Conservation (phyloP, 208 protist genomes). For the Trichomonas gallinae region DNA sequence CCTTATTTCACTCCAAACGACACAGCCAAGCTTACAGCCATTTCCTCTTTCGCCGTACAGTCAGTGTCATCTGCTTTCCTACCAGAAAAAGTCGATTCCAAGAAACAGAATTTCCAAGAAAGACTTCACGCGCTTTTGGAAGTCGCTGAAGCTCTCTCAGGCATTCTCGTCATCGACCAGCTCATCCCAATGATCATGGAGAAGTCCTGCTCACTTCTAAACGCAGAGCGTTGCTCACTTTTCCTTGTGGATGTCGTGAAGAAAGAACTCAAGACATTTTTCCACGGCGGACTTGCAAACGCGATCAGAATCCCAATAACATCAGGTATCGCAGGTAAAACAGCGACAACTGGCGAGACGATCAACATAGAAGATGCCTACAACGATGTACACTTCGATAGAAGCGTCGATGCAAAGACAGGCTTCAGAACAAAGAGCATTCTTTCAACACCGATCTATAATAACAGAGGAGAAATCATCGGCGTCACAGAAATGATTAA, state of each 20-base stretch:
- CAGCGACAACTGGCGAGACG: conserved; percentile 34
- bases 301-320: conserved; percentile 27
- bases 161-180: background rate
- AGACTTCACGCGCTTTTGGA: conserved; percentile 6
- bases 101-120: background rate
- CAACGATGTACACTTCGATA: conserved; percentile 45
- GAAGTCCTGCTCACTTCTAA: background rate
- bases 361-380: conserved; percentile 45
- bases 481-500: conserved; percentile 43
- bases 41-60: background rate
- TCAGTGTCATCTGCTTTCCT: background rate
- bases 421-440: conserved; percentile 43
- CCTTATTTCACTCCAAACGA: background rate
- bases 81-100: background rate
- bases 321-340: conserved; percentile 32
- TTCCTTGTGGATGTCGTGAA: conserved; percentile 26
- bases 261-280: conserved; percentile 10
- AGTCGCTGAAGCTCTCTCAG: conserved; percentile 24
- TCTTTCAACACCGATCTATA: conserved; percentile 43
- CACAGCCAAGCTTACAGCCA: background rate
- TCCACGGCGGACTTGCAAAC: background rate
- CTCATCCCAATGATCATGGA: conserved; percentile 27
- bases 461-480: conserved; percentile 34
- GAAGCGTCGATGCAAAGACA: conserved; percentile 38
- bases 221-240: conserved; percentile 28